Base-by-base conservation (phyloP, 2,329 filamentous ascomycete species). In the Leptoxyphium fumago region DNA sequence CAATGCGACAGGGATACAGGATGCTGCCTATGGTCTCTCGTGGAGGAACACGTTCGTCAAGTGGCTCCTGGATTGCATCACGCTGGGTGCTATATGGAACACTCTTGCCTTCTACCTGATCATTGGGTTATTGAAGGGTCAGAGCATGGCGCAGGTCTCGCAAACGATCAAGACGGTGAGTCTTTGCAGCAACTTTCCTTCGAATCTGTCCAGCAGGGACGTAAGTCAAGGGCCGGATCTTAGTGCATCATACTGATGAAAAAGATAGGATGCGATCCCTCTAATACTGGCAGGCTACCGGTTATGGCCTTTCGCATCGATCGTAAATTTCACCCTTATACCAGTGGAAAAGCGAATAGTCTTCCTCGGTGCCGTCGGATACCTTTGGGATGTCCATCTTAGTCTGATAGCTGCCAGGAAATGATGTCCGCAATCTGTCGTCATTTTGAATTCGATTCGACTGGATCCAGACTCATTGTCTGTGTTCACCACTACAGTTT, bases 361-460 rank as follows among this genome's bases (percentile, higher is more conserved):
- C 29, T 73, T 87, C 48, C 82, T 78, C n/a, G 77, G 78, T 51
- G 60, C 81, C 42, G 82, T 81, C 14, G 83, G 84, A 5, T 70
- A 89, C 18, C 72, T 68, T 11, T 89, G 84, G 84, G 79, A 80
- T 0, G 69, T 87, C 38, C 88, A 84, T 60, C 67, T 88, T 63
- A 85, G 81, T 57, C 64, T 87, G 55, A 62, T 77, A 50, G 72
- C 32, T 13, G 11, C 32, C 9, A 36, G 32, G 11, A 36, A 36
- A 36, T 36, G 32, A 36, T 13, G 32, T 9, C 7, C 21, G 7
- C 21, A 26, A 7, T 26, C 21, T 26, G 21, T 26, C 21, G 21
- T n/a, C 21, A 7, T 4, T 7, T 26, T 26, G 21, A 26, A 7
- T 26, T 26, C 21, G 7, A 26, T 3, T 26, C 3, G 21, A 7